Base-by-base conservation (phyloP, 1,139 yeast species). In the Yamadazyma songkhlaensis region DNA sequence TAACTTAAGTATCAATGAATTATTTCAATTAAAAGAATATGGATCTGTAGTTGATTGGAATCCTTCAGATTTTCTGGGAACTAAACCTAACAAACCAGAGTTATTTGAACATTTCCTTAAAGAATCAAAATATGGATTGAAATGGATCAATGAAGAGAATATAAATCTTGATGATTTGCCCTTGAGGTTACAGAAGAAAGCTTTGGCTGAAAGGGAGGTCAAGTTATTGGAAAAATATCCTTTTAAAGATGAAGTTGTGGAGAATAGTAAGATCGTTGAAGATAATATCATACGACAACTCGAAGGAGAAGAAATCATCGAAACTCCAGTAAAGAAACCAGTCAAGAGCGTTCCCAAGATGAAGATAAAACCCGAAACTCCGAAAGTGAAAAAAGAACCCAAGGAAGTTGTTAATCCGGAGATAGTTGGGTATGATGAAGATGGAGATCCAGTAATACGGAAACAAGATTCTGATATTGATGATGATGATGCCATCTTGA, bases 41-140 rank as follows among this genome's bases (percentile, higher is more conserved):
- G 75, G 74, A 29, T 74, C 88, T 2, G 59, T 84, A 13, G 78
- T 74, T 0, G 71, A 72, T 32, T 84, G 80, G 71, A 74, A 81
- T 43, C 88, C 89, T 0, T 49, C 56, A 5, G 78, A 72, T 33
- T 66, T 66, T 43, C 60, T 69, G 2, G 47, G 48, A 10, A 57
- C 59, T 5, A 51, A 56, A 17, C 43, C 50, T 11, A 45, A 46
- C 30, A 47, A 48, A 22, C 77, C 74, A 11, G 70, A 61, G 39
- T 53, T 62, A 14, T 67, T 53, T 45, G 65, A 64, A 29, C 53
- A 59, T 24, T 71, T 68, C 41, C 36, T 61, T n/a, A 51, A 58
- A 21, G 50, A 60, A 27, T 55, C 60, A 21, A 44, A 55, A 2
- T 54, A 57, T 41, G 51, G 51, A 29, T 49, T 71, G 25, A 46